These are phyloP conservation scores for Micromonas commoda DNA, from an alignment of 139 green algal species.

Conservation along the genomic window DNA sequence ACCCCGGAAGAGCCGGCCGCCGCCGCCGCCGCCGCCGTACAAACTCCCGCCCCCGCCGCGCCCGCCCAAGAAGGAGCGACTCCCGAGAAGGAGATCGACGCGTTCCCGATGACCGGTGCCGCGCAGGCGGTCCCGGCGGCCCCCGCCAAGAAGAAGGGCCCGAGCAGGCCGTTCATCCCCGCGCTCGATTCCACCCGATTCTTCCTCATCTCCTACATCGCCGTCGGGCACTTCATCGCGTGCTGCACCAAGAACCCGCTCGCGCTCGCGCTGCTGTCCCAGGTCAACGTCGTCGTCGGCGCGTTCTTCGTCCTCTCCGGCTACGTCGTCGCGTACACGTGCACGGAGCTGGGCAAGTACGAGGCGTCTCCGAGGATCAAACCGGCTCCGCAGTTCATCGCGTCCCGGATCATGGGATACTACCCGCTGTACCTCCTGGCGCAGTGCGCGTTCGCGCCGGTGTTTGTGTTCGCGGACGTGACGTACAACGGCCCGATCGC, in stretches of 20 bases:
- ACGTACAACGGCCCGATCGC: conserved; percentile 32
- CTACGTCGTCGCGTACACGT: conserved; percentile 36
- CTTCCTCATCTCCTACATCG: conserved; percentile 41
- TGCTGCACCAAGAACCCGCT: conserved; percentile 27
- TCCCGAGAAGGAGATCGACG: too few relatives aligned
- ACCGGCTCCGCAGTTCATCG: conserved; percentile 16
- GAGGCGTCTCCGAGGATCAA: conserved; percentile 24
- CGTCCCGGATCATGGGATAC: conserved; percentile 30
- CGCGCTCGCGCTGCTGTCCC: conserved; percentile 18
- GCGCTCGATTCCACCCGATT: conserved; percentile 33
- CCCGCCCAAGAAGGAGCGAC: too few relatives aligned
- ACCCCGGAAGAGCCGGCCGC: too few relatives aligned
- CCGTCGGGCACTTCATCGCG: conserved; percentile 37
- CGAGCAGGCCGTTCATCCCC: conserved; percentile 28
- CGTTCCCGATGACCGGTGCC: too few relatives aligned
- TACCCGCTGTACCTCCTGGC: conserved; percentile 34
- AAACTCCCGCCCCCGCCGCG: too few relatives aligned
- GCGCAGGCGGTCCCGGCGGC: too few relatives aligned
- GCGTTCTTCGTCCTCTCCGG: conserved; percentile 39
- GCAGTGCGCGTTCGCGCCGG: conserved; percentile 28
- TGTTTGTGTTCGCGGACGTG: conserved; percentile 35
- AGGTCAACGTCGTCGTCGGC: conserved; percentile 40
- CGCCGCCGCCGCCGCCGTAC: too few relatives aligned
- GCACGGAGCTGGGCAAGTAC: conserved; percentile 31
- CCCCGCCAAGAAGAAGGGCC: conserved; percentile 24